Evolutionary conservation across 805 yeast species (phyloP).

Genomic region (Vanderwaltozyma polyspora): DNA sequence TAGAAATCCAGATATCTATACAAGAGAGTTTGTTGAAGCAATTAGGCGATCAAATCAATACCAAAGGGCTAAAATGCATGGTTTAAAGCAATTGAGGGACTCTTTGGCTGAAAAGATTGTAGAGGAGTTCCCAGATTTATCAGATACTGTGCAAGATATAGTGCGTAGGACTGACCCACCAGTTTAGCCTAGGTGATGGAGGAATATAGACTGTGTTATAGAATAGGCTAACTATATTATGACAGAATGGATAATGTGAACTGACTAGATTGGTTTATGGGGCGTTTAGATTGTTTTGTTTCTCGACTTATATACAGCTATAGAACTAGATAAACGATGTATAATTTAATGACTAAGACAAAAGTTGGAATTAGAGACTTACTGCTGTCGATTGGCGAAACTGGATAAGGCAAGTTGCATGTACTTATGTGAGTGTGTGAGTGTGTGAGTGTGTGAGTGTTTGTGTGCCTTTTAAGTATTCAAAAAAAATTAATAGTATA

Average conservation of each 20-base stretch:
- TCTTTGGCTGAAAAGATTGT: conserved; percentile 57
- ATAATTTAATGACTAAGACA: too few species aligned
- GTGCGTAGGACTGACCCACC: conserved; percentile 28
- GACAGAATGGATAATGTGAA: not conserved
- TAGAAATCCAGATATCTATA: conserved; percentile 91
- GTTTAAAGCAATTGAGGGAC: conserved; percentile 51
- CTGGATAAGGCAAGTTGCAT: too few species aligned
- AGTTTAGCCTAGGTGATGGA: not conserved
- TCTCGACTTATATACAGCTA: too few species aligned
- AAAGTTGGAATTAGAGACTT: too few species aligned
- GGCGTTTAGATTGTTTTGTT: too few species aligned
- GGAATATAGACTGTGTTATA: not conserved
- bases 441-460: not conserved
- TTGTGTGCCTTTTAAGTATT: not conserved
- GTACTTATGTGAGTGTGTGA: too few species aligned
- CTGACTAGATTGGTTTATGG: too few species aligned
- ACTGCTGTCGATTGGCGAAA: too few species aligned
- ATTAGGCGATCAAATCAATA: conserved; percentile 84
- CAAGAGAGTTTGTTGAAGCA: conserved; percentile 91
- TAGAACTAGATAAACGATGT: too few species aligned
- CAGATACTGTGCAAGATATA: conserved; percentile 45
- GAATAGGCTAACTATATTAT: not conserved
- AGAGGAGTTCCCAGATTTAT: conserved; percentile 71
- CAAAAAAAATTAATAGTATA: not conserved
- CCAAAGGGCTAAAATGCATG: conserved; percentile 72